Evolutionary conservation across 2,329 filamentous ascomycete genomes (phyloP), one percentile per base, ranked within the genome.

Genomic region (Elsinoe arachidis): DNA sequence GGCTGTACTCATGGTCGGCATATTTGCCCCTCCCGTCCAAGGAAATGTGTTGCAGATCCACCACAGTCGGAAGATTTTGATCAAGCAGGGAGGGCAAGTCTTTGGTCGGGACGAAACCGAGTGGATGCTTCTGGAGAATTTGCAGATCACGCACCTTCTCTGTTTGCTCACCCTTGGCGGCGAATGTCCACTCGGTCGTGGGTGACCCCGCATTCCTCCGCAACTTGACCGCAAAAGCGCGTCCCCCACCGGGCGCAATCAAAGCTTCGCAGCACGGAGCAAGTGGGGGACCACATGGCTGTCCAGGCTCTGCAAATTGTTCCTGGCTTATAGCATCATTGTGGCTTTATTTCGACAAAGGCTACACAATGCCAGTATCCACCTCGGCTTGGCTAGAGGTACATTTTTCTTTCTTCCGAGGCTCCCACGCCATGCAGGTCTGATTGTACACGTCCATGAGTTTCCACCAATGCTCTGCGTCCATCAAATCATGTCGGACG

Each of bases 61-160:
- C 49, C 34, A 10, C 17, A 38, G 34, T 23, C 26, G 33, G 49
- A 26, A 26, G 33, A 38, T 35, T 53, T 21, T 38, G 49, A 21
- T 53, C 49, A 53, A 34, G 49, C 49, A 35, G 26, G 33, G 19
- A 26, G 21, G 34, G 33, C 49, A 34, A 39, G 19, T 52, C 21
- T 23, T 3, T 34, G 49, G 49, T 53, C 33, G 49, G 49, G 33
- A 39, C 33, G 19, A 39, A 38, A 53, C 33, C 49, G 49, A 53
- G 49, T 53, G 49, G 49, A 39, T 19, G 41, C 26, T 30, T 9
- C 26, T 30, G 26, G 26, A 30, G 26, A 30, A 19, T n/a, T 51
- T 39, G 49, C 49, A 38, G 49, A 53, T 53, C 49, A 53, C 37
- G 33, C 49, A 53, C 49, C 49, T 53, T 53, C 49, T 53, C 21